phyloP scores from a whole-genome alignment of 2,329 filamentous ascomycete species.

The Fusarium sp. region DNA sequence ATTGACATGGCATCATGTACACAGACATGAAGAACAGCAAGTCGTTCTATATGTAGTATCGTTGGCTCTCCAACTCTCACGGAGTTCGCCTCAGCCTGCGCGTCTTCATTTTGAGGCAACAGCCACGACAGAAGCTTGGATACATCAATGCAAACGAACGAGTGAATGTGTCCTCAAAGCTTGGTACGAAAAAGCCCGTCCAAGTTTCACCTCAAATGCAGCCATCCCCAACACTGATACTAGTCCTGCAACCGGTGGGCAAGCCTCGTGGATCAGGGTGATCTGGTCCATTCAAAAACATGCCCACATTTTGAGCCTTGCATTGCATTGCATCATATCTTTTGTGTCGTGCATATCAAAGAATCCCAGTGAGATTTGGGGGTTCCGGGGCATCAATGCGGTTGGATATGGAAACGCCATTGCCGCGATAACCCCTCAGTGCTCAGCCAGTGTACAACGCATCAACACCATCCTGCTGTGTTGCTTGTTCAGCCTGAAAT shows the following conservation, averaged over 20 bases:
- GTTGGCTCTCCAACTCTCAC: conserved; percentile 19
- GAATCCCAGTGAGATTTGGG: conserved; percentile 18
- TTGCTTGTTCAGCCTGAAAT: conserved; percentile 29
- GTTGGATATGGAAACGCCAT: conserved; percentile 63
- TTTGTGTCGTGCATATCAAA: conserved; percentile 40
- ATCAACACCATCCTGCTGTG: conserved; percentile 48
- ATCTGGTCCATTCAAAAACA: conserved; percentile 34
- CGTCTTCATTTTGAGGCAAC: conserved; percentile 32
- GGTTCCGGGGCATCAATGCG: conserved; percentile 46
- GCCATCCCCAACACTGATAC: conserved; percentile 9
- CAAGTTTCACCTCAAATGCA: conserved; percentile 19
- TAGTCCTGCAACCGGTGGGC: conserved; percentile 32
- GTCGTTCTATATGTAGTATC: conserved; percentile 37
- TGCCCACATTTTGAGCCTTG: conserved; percentile 26
- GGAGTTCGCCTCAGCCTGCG: conserved; percentile 29
- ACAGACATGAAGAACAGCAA: conserved; percentile 28
- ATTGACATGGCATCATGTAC: conserved; percentile 13
- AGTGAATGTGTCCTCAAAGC: conserved; percentile 21
- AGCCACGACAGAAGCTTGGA: neutral
- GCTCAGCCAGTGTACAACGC: conserved; percentile 60
- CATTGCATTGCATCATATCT: conserved; percentile 22
- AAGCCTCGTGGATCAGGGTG: conserved; percentile 37
- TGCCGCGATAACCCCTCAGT: conserved; percentile 54
- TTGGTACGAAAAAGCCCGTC: neutral
- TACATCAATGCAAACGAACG: neutral